Percentiles rank a stretch among this genome's conserved stretches.
Evolutionary conservation across 1,284 basidiomycete species (phyloP).

Genomic region (Cutaneotrichosporon sp.): DNA sequence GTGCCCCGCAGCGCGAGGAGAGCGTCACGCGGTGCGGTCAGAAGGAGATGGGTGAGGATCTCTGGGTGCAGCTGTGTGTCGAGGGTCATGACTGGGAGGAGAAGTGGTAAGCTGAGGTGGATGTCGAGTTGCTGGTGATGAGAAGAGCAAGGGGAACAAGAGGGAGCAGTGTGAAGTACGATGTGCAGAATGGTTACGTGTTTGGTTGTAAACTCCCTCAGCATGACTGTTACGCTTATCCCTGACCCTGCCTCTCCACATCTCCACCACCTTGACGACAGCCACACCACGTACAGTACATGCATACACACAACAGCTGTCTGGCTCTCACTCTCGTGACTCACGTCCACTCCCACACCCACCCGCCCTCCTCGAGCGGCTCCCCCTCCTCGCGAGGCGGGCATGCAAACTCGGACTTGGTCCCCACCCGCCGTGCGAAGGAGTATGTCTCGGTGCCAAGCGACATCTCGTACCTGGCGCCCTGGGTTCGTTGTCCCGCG

Average conservation of each 20-base stretch:
- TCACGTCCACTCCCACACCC: slow-evolving; percentile 17
- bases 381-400: slow-evolving; percentile 5
- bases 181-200: no score
- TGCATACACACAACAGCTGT: slow-evolving; percentile 4
- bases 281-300: not conserved
- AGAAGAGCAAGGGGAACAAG: not conserved
- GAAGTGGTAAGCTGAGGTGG: not conserved
- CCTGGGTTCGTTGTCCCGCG: not conserved
- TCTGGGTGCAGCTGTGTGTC: not conserved
- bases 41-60: not conserved
- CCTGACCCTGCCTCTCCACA: no score
- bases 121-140: not conserved
- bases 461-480: not conserved
- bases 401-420: slow-evolving; percentile 12
- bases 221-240: no score
- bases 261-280: no score
- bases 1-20: not conserved
- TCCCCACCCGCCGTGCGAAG: slow-evolving; percentile 6
- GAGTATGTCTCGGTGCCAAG: slow-evolving; percentile 1
- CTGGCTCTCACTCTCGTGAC: not conserved
- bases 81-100: not conserved
- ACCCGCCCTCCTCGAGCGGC: slow-evolving; percentile 1
- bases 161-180: no score
- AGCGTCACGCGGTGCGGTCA: not conserved
- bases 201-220: no score